Percentiles rank a stretch among this genome's conserved stretches.
phyloP scores from a whole-genome alignment of 495 filamentous ascomycete genomes.

The Neurospora sp. region DNA sequence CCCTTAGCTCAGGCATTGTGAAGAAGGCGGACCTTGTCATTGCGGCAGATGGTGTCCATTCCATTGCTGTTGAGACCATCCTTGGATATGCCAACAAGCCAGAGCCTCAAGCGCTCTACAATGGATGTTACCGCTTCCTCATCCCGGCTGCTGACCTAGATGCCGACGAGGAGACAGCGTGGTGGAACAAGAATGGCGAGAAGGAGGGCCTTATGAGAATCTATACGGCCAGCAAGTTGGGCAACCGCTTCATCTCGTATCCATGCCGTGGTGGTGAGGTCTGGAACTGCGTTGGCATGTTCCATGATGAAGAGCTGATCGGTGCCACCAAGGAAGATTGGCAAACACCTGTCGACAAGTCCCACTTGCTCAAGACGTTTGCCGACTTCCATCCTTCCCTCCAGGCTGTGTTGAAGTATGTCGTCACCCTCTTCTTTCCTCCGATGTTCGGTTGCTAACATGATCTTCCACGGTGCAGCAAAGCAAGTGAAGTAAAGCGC shows the following conservation, averaged over 20 bases:
- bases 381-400: slow-evolving; percentile 16
- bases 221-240: slow-evolving; percentile 15
- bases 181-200: slow-evolving; percentile 24
- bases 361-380: slow-evolving; percentile 13
- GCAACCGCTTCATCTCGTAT: slow-evolving; percentile 32
- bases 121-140: slow-evolving; percentile 36
- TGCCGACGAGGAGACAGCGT: slow-evolving; percentile 22
- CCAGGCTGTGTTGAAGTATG: slow-evolving; percentile 16
- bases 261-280: slow-evolving; percentile 35
- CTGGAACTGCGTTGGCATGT: slow-evolving; percentile 36
- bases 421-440: neutral
- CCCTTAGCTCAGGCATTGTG: slow-evolving; percentile 24
- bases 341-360: slow-evolving; percentile 20
- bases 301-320: slow-evolving; percentile 18
- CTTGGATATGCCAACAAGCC: slow-evolving; percentile 16
- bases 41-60: slow-evolving; percentile 43
- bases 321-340: slow-evolving; percentile 19
- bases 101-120: slow-evolving; percentile 21
- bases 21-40: slow-evolving; percentile 36
- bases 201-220: slow-evolving; percentile 21
- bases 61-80: slow-evolving; percentile 16
- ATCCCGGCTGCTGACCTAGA: slow-evolving; percentile 27
- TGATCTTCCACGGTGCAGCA: slow-evolving; percentile 1
- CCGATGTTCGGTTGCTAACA: neutral
- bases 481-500: slow-evolving; percentile 32